Evolutionary conservation across 192 early-diverging fungal species (phyloP).

Genomic region (Backusella psychrophila): DNA sequence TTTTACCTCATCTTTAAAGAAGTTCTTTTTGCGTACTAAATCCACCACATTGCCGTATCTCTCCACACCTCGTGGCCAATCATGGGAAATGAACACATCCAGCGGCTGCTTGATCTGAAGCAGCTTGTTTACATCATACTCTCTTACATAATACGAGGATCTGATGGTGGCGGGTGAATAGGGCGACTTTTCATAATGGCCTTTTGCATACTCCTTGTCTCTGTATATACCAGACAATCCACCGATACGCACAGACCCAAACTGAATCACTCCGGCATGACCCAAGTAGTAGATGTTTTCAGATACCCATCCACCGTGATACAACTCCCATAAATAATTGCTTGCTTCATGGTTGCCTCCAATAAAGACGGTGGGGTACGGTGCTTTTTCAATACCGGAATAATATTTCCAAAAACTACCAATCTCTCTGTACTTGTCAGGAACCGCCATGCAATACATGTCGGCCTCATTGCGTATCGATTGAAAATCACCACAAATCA

Average conservation of each 20-base stretch:
- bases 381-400: conserved; percentile 73
- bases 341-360: conserved; percentile 99
- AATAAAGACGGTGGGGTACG: conserved; percentile 90
- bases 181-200: conserved; percentile 80
- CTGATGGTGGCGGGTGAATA: conserved; percentile 60
- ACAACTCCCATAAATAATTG: conserved; percentile 95
- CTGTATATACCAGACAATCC: conserved; percentile 94
- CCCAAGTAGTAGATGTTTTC: conserved; percentile 95
- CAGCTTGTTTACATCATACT: conserved; percentile 81
- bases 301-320: conserved; percentile 94
- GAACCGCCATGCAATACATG: conserved; percentile 77
- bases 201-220: conserved; percentile 53
- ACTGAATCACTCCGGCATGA: conserved; percentile 78
- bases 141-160: conserved; percentile 84
- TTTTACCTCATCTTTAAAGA: conserved; percentile 70
- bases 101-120: conserved; percentile 70
- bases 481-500: conserved; percentile 99
- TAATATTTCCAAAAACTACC: conserved; percentile 96
- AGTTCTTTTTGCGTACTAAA: conserved; percentile 70
- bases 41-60: conserved; percentile 64
- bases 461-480: conserved; percentile 84
- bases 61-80: conserved; percentile 92
- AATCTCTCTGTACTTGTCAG: conserved; percentile 79
- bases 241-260: conserved; percentile 88
- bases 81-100: conserved; percentile 92